Percentiles rank a stretch among this genome's conserved stretches.
Conservation (phyloP, 768 basidiomycete genomes). For the Solioccasus polychromus region DNA sequence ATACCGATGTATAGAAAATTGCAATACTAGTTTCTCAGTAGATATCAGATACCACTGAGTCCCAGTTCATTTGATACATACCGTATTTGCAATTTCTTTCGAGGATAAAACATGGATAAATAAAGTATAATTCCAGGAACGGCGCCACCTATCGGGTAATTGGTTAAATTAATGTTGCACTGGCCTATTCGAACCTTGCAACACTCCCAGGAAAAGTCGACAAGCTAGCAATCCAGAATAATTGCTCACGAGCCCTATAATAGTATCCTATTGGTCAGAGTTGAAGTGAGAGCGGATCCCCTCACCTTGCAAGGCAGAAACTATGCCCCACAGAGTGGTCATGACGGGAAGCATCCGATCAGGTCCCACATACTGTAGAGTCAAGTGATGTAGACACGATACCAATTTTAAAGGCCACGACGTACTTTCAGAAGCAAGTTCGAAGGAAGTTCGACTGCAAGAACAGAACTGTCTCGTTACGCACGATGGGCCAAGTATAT, state of each 20-base stretch:
- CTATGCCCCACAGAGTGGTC: constrained; percentile 62
- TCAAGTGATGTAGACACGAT: not conserved
- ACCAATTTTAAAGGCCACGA: not conserved
- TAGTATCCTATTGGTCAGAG: not conserved
- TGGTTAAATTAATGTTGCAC: not conserved
- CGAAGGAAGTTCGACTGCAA: constrained; percentile 56
- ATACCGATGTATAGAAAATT: too few relatives aligned
- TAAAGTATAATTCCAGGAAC: constrained; percentile 58
- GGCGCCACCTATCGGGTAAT: constrained; percentile 43
- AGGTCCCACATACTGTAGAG: constrained; percentile 43
- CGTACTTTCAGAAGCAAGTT: constrained; percentile 53
- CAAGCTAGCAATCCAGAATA: constrained; percentile 55
- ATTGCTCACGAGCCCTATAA: constrained; percentile 46
- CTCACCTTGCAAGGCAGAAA: constrained; percentile 57
- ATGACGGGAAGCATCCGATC: constrained; percentile 59
- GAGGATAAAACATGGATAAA: constrained; percentile 48
- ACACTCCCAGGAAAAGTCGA: constrained; percentile 48
- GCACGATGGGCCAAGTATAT: not conserved
- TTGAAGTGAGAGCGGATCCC: not conserved
- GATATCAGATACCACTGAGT: too few relatives aligned
- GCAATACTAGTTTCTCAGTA: too few relatives aligned
- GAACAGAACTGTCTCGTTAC: constrained; percentile 42
- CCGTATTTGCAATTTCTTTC: constrained; percentile 26
- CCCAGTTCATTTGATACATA: not conserved
- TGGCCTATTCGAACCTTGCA: constrained; percentile 45